These are phyloP conservation scores for Ogataea sp. DNA, from an alignment of 805 yeast species.

Conservation along the genomic window DNA sequence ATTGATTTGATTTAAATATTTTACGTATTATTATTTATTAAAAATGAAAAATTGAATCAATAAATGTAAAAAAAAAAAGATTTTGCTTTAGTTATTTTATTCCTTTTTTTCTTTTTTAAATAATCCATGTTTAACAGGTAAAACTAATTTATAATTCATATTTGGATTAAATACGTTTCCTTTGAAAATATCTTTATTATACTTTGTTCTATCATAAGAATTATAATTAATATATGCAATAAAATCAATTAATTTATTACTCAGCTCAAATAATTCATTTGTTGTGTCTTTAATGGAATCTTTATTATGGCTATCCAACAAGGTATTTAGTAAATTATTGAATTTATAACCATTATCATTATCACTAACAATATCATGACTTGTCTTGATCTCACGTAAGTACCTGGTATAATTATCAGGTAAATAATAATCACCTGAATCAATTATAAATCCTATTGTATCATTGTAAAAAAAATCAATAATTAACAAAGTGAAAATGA, in stretches of 20 bases:
- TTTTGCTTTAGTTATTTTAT: too few relatives aligned
- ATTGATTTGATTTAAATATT: too few relatives aligned
- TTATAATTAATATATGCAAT: conserved; percentile 7
- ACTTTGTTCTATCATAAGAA: neutral
- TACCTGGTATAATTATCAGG: too few relatives aligned
- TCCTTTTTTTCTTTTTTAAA: too few relatives aligned
- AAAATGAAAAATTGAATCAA: too few relatives aligned
- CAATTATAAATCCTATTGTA: conserved; percentile 30
- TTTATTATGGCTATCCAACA: conserved; percentile 9
- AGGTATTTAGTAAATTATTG: conserved; percentile 14
- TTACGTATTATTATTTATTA: too few relatives aligned
- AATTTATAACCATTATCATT: conserved; percentile 9
- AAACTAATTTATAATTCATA: too few relatives aligned
- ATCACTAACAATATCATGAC: too few relatives aligned
- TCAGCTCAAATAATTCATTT: conserved; percentile 5
- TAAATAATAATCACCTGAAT: conserved; percentile 32
- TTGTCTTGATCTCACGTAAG: too few relatives aligned
- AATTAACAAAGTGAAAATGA: conserved; percentile 11
- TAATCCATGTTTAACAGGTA: too few relatives aligned
- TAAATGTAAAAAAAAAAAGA: too few relatives aligned
- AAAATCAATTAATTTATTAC: conserved; percentile 9
- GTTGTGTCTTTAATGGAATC: conserved; percentile 16
- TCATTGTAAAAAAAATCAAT: conserved; percentile 9
- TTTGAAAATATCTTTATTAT: neutral
- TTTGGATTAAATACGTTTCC: neutral